Base-by-base conservation (phyloP, 1,139 yeast genomes). In the Nakaseomyces sp. region DNA sequence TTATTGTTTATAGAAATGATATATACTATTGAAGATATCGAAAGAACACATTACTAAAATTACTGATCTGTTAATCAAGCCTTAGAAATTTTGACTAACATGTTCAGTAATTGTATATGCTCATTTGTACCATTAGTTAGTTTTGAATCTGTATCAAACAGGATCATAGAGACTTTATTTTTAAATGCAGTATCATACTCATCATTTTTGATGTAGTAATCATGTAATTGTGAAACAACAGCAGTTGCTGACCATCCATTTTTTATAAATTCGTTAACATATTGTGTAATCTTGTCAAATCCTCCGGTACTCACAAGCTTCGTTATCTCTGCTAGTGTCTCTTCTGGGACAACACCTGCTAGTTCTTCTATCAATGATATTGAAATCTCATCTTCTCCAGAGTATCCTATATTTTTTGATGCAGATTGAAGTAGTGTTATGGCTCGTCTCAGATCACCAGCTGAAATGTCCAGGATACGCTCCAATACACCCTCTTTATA, bases 361-460 rank as follows among this genome's bases (percentile, higher is more conserved):
- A 91, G 76, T 56, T 91, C 97, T 19, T 64, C 66, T 8, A 68
- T 64, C 33, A 69, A 76, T 6, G 60, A 69, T 30, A 61, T 66
- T 2, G 57, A 67, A n/a, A 57, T 56, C 15, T 46, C 48, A 3
- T 49, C 46, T 4, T 47, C 44, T 7, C 52, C 55, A 2, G 50
- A 44, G 26, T 52, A 52, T 17, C 67, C 55, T 43, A 73, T 72
- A 41, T 83, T 66, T 51, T 82, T 81, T 10, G 94, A 76, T 3
- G 96, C 87, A 16, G 95, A 84, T 64, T 93, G 98, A 42, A 93
- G 71, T 48, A 80, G 76, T 0, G 97, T 93, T 51, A 93, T 89
- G 4, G 96, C 95, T 55, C 81, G 85, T 67, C 99, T 79, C 57
- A 93, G 72, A 69, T 93, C 99, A 45, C 98, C 99, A 41, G 73